Base-by-base conservation (phyloP, 202 grass and related monocot species). In the Zizania palustris region DNA sequence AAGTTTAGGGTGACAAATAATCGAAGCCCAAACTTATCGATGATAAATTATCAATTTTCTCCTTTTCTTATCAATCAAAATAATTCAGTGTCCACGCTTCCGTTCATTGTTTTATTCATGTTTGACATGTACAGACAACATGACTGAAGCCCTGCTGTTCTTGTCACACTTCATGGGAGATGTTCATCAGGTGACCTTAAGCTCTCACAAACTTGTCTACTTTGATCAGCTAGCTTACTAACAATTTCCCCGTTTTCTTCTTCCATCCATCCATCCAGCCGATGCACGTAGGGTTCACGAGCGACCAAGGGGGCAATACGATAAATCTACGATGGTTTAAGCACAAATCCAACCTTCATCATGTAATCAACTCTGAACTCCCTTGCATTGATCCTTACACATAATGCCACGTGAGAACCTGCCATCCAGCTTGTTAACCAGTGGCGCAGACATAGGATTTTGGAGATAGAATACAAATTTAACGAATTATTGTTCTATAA, bases 161-260 rank as follows among this genome's bases (percentile, higher is more conserved):
- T 65, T 93, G 55, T 91, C 93, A 3, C 93, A 93, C 77, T 97
- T 97, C 85, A 97, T 92, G 88, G 93, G 93, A 46, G 91, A 97
- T 48, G 76, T 97, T 88, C 93, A 93, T 86, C 93, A 97, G 86
- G 90, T 85, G 83, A 70, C 0, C 2, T 46, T 21, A 3, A n/a
- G 12, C 1, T 13, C 43, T 6, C 6, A 49, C 3, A 43, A n/a
- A 53, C 6, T 45, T 22, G 1, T 76, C 7, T 61, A 21, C 5
- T 35, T 35, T 57, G 19, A 67, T 50, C n/a, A n/a, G n/a, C n/a
- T n/a, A n/a, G n/a, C 14, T 7, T 7, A 59, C 44, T 5, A 39
- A 13, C 3, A 16, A 18, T 42, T 43, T 49, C 5, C 8, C 28
- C 0, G n/a, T n/a, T 28, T 28, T 54, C 1, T 65, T 51, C 34